Conservation (phyloP, 1,139 yeast species). For the Yamadazyma diospyri region DNA sequence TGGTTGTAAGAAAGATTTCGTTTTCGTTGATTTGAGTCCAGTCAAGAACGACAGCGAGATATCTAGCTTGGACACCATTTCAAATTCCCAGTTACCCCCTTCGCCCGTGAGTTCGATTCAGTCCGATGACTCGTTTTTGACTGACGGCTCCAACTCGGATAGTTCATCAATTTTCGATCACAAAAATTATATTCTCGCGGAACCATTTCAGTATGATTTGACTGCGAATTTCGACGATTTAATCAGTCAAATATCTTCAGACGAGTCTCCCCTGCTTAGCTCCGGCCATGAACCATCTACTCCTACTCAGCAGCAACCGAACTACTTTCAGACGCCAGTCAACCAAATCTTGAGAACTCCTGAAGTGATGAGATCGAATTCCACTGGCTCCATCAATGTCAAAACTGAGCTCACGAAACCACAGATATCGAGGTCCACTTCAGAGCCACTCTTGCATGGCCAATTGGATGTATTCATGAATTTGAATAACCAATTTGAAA, state of each 20-base stretch:
- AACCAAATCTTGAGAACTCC: conserved; percentile 15
- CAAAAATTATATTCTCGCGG: conserved; percentile 3
- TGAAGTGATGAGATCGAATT: conserved; percentile 21
- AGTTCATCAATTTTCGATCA: conserved; percentile 7
- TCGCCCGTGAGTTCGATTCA: conserved; percentile 14
- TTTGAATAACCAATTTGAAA: conserved; percentile 26
- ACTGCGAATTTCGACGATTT: conserved; percentile 3
- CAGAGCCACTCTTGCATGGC: conserved; percentile 18
- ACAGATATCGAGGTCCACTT: conserved; percentile 18
- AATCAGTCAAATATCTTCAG: conserved; percentile 1
- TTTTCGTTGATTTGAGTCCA: conserved; percentile 54
- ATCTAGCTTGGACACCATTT: not conserved
- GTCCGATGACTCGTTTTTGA: conserved; percentile 15
- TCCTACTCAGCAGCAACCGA: conserved; percentile 9
- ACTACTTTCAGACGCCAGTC: conserved; percentile 15
- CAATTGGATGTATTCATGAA: conserved; percentile 33
- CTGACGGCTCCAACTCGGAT: conserved; percentile 14
- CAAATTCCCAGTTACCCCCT: conserved; percentile 9
- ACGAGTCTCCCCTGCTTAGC: not conserved
- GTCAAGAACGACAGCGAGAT: conserved; percentile 31
- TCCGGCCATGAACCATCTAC: conserved; percentile 4
- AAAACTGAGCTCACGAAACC: conserved; percentile 41
- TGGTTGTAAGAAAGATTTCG: conserved; percentile 51
- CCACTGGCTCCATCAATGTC: conserved; percentile 20
- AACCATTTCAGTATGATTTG: not conserved